Evolutionary conservation across 306 rosid genomes (phyloP).

Genomic region (Sechiopsis laciniata): DNA sequence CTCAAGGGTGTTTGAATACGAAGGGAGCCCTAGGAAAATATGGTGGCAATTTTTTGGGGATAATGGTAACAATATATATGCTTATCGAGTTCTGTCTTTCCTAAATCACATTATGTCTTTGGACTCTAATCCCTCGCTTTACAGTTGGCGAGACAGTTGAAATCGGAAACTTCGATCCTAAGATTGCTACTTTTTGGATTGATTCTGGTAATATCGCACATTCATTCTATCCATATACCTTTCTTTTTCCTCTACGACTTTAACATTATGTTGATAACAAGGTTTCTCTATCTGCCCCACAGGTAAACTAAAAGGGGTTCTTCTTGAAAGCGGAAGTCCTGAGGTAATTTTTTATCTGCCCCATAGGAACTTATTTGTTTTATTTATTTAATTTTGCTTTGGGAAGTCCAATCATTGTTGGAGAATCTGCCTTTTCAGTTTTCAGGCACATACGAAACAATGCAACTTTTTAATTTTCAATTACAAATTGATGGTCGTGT

Average conservation of each 20-base stretch:
- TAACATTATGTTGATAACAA: slow-evolving; percentile 25
- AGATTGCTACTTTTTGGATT: slow-evolving; percentile 90
- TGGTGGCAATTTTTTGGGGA: slow-evolving; percentile 98
- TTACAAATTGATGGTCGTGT: not conserved
- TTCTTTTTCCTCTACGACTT: slow-evolving; percentile 6
- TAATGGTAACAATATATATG: slow-evolving; percentile 46
- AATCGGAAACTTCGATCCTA: slow-evolving; percentile 89
- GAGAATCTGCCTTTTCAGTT: not conserved
- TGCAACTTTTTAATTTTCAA: not conserved
- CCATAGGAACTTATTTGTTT: not conserved
- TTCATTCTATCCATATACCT: slow-evolving; percentile 11
- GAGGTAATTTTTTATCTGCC: slow-evolving; percentile 44
- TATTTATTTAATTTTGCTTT: not conserved
- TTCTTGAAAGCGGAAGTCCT: slow-evolving; percentile 83
- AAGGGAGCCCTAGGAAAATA: slow-evolving; percentile 80
- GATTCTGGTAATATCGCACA: slow-evolving; percentile 53
- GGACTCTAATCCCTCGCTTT: slow-evolving; percentile 20
- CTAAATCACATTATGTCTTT: not conserved
- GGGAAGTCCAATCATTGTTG: not conserved
- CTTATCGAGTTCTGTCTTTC: not conserved
- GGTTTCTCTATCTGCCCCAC: slow-evolving; percentile 24
- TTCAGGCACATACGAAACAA: not conserved
- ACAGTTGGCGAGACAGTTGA: slow-evolving; percentile 91
- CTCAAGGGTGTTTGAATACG: slow-evolving; percentile 88
- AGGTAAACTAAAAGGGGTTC: slow-evolving; percentile 90